These are phyloP conservation scores for Pseudocercospora vitis DNA, from an alignment of 2,329 filamentous ascomycete species.

Conservation along the genomic window DNA sequence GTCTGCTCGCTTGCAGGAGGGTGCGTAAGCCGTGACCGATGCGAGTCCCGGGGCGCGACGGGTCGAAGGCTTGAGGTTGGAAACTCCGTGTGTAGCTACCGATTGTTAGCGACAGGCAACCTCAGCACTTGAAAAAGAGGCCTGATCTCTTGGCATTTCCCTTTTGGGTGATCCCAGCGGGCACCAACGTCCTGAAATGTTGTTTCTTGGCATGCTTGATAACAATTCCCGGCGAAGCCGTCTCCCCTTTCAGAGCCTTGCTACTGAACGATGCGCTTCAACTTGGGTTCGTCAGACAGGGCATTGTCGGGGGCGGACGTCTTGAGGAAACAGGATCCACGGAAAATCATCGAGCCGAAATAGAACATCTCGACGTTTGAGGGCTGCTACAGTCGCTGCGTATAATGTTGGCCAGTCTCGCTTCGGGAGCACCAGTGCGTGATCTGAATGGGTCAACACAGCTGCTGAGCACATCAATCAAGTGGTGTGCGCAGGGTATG, in stretches of 20 bases:
- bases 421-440: not conserved
- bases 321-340: not conserved
- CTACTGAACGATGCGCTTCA: no score
- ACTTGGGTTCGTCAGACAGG: no score
- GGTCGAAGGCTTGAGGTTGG: conserved; percentile 1
- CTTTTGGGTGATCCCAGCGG: not conserved
- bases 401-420: not conserved
- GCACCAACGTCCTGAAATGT: not conserved
- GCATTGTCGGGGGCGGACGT: not conserved
- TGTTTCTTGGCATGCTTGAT: not conserved
- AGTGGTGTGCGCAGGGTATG: not conserved
- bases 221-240: not conserved
- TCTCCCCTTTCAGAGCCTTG: not conserved
- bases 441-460: not conserved
- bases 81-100: no score
- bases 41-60: not conserved
- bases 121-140: not conserved
- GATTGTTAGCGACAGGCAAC: conserved; percentile 2
- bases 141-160: not conserved
- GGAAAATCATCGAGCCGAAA: not conserved
- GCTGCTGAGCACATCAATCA: not conserved
- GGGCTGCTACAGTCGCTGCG: not conserved
- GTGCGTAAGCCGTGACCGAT: not conserved
- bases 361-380: not conserved
- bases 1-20: not conserved